These are phyloP conservation scores for Stylonectria norvegica DNA, from an alignment of 2,329 filamentous ascomycete genomes.

Conservation along the genomic window DNA sequence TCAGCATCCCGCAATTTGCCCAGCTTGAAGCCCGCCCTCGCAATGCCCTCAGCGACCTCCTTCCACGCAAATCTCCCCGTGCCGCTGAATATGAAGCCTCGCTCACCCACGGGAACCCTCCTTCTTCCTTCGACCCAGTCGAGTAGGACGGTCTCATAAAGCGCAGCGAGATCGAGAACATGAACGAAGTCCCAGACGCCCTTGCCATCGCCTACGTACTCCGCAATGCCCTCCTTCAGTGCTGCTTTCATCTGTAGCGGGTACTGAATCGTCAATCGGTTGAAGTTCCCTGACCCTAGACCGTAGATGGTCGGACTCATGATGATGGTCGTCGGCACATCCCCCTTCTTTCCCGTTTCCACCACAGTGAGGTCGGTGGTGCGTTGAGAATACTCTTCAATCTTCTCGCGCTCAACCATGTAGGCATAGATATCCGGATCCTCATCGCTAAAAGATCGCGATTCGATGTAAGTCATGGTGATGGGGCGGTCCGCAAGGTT, in stretches of 20 bases:
- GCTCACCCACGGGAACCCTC: background rate
- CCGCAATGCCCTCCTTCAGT: slow-evolving; percentile 19
- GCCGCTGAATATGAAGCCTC: background rate
- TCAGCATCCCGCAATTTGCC: background rate
- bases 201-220: slow-evolving; percentile 34
- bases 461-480: slow-evolving; percentile 25
- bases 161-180: slow-evolving; percentile 38
- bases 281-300: slow-evolving; percentile 40
- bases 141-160: slow-evolving; percentile 39
- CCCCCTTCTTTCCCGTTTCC: slow-evolving; percentile 34
- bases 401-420: slow-evolving; percentile 34
- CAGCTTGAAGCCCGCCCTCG: background rate
- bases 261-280: slow-evolving; percentile 38
- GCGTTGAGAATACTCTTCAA: slow-evolving; percentile 40
- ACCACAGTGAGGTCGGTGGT: slow-evolving; percentile 43
- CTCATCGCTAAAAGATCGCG: slow-evolving; percentile 39
- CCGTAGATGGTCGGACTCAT: slow-evolving; percentile 49
- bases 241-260: slow-evolving; percentile 31
- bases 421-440: slow-evolving; percentile 44
- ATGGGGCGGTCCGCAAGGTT: slow-evolving; percentile 42
- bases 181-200: slow-evolving; percentile 44
- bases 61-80: background rate
- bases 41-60: background rate
- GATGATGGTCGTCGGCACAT: slow-evolving; percentile 44
- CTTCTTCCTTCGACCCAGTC: background rate